Conservation (phyloP, 2,329 filamentous ascomycete genomes). For the Fusarium sp. region DNA sequence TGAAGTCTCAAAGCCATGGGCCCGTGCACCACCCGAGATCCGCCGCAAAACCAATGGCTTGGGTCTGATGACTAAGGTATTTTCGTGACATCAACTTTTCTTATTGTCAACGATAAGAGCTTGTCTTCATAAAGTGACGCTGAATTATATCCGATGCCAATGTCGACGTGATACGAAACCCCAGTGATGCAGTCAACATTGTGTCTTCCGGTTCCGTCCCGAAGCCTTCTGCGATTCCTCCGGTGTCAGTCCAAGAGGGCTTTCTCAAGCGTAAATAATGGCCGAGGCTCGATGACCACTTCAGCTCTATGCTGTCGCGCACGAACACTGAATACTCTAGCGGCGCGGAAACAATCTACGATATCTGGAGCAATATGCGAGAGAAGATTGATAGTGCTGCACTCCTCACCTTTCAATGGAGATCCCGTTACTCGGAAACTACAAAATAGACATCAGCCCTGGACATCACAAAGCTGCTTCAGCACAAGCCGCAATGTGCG, state of each 20-base stretch:
- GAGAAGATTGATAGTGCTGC: conserved; percentile 34
- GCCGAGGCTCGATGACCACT: conserved; percentile 35
- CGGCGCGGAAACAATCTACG: conserved; percentile 26
- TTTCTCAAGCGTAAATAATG: conserved; percentile 60
- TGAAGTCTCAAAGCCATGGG: neutral
- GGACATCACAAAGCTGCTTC: conserved; percentile 39
- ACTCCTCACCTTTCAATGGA: conserved; percentile 47
- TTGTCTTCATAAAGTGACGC: conserved; percentile 3
- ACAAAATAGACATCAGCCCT: conserved; percentile 11
- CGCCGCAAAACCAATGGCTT: conserved; percentile 19
- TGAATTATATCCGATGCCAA: conserved; percentile 22
- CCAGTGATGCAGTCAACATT: conserved; percentile 58
- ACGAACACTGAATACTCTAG: conserved; percentile 19
- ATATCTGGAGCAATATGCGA: conserved; percentile 17
- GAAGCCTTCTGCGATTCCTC: conserved; percentile 76
- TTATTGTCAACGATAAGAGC: conserved; percentile 30
- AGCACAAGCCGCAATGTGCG: conserved; percentile 44
- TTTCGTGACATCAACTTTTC: conserved; percentile 35
- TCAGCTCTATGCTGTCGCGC: conserved; percentile 32
- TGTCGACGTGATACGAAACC: conserved; percentile 25
- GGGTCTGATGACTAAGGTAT: conserved; percentile 31
- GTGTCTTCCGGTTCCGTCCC: conserved; percentile 61
- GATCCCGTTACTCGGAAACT: conserved; percentile 34
- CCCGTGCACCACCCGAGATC: conserved; percentile 16
- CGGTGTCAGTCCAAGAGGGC: conserved; percentile 74